A percentile compares a stretch with the other conserved stretches of the same genome.
Evolutionary conservation across 257 asterid species (phyloP).

Genomic region (Catharanthus roseus): DNA sequence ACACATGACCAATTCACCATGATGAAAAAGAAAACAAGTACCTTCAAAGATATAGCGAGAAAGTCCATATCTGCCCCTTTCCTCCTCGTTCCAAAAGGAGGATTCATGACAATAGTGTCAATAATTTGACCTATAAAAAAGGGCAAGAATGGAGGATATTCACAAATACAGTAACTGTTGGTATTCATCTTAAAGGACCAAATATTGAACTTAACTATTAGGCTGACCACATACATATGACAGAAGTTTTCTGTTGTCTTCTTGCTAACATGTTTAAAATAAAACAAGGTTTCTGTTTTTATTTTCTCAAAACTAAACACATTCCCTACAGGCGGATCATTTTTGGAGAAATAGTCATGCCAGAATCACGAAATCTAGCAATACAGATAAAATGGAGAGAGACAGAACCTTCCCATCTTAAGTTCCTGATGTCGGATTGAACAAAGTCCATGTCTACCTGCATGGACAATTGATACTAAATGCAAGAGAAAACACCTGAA

Average conservation of each 20-base stretch:
- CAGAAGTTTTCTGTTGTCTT: too few species aligned
- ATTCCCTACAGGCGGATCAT: too few species aligned
- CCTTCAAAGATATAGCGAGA: constrained; percentile 74
- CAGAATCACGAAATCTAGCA: background rate
- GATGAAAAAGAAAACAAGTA: constrained; percentile 11
- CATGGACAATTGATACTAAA: constrained; percentile 22
- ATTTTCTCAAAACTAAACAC: too few species aligned
- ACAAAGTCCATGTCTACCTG: constrained; percentile 76
- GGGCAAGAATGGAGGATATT: constrained; percentile 14
- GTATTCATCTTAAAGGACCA: too few species aligned
- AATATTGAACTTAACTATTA: too few species aligned
- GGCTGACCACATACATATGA: too few species aligned
- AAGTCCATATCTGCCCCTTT: constrained; percentile 98
- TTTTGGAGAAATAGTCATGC: background rate
- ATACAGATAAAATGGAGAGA: constrained; percentile 1
- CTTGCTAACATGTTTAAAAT: too few species aligned
- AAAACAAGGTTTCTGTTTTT: too few species aligned
- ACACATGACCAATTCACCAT: background rate
- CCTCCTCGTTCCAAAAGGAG: constrained; percentile 96
- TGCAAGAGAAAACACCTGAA: background rate
- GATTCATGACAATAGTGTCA: constrained; percentile 91
- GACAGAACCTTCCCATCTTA: constrained; percentile 54
- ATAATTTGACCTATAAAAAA: constrained; percentile 44
- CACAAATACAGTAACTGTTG: background rate
- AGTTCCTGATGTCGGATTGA: constrained; percentile 61